phyloP scores from a whole-genome alignment of 2,329 filamentous ascomycete genomes.

The Xylariaceae sp. region DNA sequence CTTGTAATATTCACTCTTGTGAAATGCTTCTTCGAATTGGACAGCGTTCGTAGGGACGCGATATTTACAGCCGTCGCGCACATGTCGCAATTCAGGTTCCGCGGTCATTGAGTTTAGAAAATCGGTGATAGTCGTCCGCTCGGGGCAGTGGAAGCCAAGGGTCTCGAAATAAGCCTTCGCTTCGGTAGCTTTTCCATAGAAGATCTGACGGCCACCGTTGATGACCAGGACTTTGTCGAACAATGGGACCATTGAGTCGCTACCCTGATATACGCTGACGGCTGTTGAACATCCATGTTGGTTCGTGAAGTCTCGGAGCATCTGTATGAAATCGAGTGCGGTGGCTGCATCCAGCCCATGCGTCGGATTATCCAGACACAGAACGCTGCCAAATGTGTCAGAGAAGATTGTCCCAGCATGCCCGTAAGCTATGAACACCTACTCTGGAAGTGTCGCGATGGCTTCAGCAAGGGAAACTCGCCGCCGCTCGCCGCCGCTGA shows the following conservation, averaged over 20 bases:
- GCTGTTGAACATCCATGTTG: slow-evolving; percentile 48
- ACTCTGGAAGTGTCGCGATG: slow-evolving; percentile 40
- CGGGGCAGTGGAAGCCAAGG: slow-evolving; percentile 56
- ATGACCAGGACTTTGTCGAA: slow-evolving; percentile 63
- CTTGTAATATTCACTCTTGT: slow-evolving; percentile 21
- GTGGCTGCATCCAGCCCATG: slow-evolving; percentile 66
- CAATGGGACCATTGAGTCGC: slow-evolving; percentile 50
- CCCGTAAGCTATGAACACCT: neutral
- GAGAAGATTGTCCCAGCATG: neutral
- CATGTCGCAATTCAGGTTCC: slow-evolving; percentile 41
- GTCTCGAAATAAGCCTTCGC: slow-evolving; percentile 56
- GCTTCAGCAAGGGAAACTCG: slow-evolving; percentile 67
- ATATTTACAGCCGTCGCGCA: slow-evolving; percentile 25
- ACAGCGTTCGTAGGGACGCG: slow-evolving; percentile 53
- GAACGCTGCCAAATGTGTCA: slow-evolving; percentile 7
- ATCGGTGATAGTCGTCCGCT: slow-evolving; percentile 54
- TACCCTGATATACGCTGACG: slow-evolving; percentile 61
- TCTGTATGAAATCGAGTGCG: slow-evolving; percentile 48
- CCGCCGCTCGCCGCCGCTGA: slow-evolving; percentile 57
- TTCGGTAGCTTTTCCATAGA: slow-evolving; percentile 49
- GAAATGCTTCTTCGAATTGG: slow-evolving; percentile 44
- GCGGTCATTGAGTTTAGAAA: slow-evolving; percentile 56
- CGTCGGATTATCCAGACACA: slow-evolving; percentile 37
- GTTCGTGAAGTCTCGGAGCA: slow-evolving; percentile 53
- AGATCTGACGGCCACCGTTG: slow-evolving; percentile 62